phyloP scores from a whole-genome alignment of 2,329 filamentous ascomycete genomes.

The Geosmithia flava region DNA sequence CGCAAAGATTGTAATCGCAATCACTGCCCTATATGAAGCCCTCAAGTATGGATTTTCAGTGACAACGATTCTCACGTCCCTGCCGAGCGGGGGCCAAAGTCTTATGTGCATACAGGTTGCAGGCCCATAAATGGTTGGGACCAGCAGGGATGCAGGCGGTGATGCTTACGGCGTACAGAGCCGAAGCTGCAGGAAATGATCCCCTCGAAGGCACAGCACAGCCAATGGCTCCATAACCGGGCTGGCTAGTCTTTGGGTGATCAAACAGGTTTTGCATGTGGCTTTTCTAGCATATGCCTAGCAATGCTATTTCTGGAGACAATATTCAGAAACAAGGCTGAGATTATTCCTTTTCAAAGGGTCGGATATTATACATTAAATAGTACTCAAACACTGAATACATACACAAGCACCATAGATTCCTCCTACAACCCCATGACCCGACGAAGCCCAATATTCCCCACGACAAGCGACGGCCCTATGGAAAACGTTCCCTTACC shows the following conservation, averaged over 20 bases:
- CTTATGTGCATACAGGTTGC: not conserved
- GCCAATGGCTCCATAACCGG: not conserved
- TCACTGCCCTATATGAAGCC: too few species aligned
- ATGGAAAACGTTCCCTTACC: not conserved
- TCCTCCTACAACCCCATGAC: not conserved
- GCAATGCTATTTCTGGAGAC: not conserved
- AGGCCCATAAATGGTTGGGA: not conserved
- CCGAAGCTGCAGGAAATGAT: not conserved
- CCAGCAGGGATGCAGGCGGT: not conserved
- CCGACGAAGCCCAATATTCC: not conserved
- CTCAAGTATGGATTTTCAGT: too few species aligned
- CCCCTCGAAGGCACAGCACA: too few species aligned
- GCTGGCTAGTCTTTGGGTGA: too few species aligned
- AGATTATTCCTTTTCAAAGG: not conserved
- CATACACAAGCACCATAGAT: too few species aligned
- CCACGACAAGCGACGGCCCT: not conserved
- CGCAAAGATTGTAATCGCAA: too few species aligned
- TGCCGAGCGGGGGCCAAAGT: not conserved
- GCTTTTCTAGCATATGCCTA: too few species aligned
- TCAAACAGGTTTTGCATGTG: not conserved
- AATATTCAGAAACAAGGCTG: not conserved
- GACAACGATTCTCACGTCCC: too few species aligned
- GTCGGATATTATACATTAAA: not conserved
- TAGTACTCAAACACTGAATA: too few species aligned
- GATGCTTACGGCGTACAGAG: not conserved